Evolutionary conservation across 2,329 filamentous ascomycete species (phyloP), one percentile per base, ranked within the genome.

Genomic region (Helicocarpus griseus): DNA sequence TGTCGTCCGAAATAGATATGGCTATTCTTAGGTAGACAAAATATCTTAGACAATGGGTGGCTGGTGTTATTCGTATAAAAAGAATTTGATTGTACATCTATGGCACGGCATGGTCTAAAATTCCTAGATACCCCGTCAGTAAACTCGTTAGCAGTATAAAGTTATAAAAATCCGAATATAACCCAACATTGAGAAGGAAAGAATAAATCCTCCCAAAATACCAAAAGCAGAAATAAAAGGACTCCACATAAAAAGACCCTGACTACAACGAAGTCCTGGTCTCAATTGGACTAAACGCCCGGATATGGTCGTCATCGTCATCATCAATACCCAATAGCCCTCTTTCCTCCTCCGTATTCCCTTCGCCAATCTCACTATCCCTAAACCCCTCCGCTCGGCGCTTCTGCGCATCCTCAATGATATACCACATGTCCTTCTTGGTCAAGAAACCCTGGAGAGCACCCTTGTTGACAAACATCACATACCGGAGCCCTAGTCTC

Each of bases 401-500:
- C 26, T 58, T 80, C 57, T 85, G 83, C 8, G 81, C 82, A 39
- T 85, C 87, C 64, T 95, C 89, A 43, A 97, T 75, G 36, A 97
- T 83, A 67, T 88, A 90, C 87, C 90, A 97, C 31, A 95, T 84
- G 69, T 98, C 93, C 73, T 98, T 98, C 75, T 97, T 97, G 19
- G 93, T 98, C 59, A 97, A 73, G 45, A 98, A 69, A 0, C 93
- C 93, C 66, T 88, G 83, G 36, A 98, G 71, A 47, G 81, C 80
- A 19, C 93, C 93, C 46, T 84, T 80, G 58, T 96, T 87, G 36
- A 81, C 82, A 65, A 97, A 94, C 2, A 97, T 72, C 4, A 98
- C 81, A 70, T 97, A 96, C 48, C 91, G 80, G 55, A 98, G 72
- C 19, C 93, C 93, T 7, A 98, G 80, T 65, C 91, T 91, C 72